A percentile compares a stretch with the other conserved stretches of the same genome.
Conservation (phyloP, 208 protist species). For the Trypanosoma brucei region DNA sequence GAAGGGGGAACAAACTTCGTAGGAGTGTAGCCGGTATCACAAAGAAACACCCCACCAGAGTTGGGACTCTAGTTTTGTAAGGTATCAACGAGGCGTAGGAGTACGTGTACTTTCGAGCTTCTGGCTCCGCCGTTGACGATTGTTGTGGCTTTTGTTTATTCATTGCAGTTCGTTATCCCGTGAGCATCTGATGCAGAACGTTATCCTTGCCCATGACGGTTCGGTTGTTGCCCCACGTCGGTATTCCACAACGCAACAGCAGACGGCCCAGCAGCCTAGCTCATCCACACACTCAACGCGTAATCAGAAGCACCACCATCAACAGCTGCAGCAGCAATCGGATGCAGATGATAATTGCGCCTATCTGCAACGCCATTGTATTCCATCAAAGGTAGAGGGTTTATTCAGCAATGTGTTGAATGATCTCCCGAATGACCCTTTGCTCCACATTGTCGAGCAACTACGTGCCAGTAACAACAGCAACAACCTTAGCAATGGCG, state of each 20-base stretch:
- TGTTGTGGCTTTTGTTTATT: too few relatives aligned
- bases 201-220: neutral
- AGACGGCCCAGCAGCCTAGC: conserved; percentile 12
- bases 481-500: conserved; percentile 14
- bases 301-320: conserved; percentile 17
- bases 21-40: too few relatives aligned
- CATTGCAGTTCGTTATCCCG: conserved; percentile 3
- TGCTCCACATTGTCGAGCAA: conserved; percentile 34
- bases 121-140: too few relatives aligned
- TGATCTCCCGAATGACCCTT: conserved; percentile 41
- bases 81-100: too few relatives aligned
- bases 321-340: conserved; percentile 2
- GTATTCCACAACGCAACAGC: conserved; percentile 9
- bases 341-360: conserved; percentile 11
- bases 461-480: conserved; percentile 8
- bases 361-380: conserved; percentile 16
- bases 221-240: neutral
- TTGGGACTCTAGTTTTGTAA: too few relatives aligned
- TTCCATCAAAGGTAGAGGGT: conserved; percentile 32
- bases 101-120: too few relatives aligned
- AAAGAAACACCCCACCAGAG: too few relatives aligned
- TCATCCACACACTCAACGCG: conserved; percentile 3
- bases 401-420: conserved; percentile 45
- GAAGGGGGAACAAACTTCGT: too few relatives aligned
- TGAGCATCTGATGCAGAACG: conserved; percentile 1